A percentile compares a stretch with the other conserved stretches of the same genome.
Conservation (phyloP, 768 basidiomycete genomes). For the Boletus eberwhitei region DNA sequence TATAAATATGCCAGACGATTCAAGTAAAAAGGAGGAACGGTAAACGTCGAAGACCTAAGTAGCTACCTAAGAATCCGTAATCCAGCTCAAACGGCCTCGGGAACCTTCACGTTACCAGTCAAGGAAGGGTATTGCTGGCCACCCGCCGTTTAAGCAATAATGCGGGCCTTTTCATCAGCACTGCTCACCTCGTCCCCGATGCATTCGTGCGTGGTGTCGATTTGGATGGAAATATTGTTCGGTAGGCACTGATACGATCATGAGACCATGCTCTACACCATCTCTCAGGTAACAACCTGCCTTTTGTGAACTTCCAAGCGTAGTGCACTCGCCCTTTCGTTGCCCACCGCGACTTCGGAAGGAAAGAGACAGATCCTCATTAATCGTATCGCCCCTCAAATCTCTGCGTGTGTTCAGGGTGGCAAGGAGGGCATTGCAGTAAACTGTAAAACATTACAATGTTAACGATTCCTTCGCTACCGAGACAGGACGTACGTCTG, state of each 20-base stretch:
- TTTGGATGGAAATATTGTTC: constrained; percentile 59
- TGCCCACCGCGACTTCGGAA: constrained; percentile 1
- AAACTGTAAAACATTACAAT: constrained; percentile 34
- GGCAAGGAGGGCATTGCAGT: constrained; percentile 57
- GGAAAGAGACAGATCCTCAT: constrained; percentile 12
- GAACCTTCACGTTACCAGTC: constrained; percentile 2
- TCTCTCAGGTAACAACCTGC: background rate
- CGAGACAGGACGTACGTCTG: constrained; percentile 41
- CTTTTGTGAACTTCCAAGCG: background rate
- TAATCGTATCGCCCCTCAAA: constrained; percentile 33
- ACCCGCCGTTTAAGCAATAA: background rate
- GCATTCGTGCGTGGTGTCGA: constrained; percentile 57
- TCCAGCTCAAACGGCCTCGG: background rate
- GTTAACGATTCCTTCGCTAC: background rate
- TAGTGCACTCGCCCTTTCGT: constrained; percentile 4
- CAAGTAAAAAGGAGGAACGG: too few relatives aligned
- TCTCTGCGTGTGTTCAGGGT: constrained; percentile 54
- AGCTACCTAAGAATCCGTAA: background rate
- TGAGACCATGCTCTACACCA: background rate
- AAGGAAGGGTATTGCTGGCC: background rate
- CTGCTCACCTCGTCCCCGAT: constrained; percentile 35
- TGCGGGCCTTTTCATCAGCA: background rate
- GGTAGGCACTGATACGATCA: constrained; percentile 19
- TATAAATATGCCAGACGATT: too few relatives aligned
- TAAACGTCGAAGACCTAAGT: too few relatives aligned